These are phyloP conservation scores for Neopestalotiopsis rosae DNA, from an alignment of 2,329 filamentous ascomycete genomes.

Conservation along the genomic window DNA sequence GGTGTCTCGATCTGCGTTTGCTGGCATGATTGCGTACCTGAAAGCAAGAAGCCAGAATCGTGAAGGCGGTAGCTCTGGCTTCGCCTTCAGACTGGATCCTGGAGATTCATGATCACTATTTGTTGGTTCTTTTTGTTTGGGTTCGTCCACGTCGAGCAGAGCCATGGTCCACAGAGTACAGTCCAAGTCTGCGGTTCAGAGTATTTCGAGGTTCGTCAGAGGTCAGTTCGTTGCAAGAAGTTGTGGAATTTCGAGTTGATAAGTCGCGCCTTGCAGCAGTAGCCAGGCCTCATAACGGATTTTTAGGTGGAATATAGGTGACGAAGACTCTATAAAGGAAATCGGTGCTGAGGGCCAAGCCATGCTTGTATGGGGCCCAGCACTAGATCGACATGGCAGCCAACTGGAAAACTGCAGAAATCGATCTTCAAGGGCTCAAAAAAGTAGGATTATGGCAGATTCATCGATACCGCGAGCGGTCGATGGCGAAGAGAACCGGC, in stretches of 20 bases:
- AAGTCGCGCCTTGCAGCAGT: too few relatives aligned
- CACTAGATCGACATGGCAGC: background rate
- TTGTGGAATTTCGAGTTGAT: background rate
- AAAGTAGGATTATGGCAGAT: too few relatives aligned
- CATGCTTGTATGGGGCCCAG: background rate
- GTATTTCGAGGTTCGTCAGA: background rate
- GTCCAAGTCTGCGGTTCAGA: background rate
- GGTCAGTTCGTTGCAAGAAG: background rate
- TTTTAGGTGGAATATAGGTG: background rate
- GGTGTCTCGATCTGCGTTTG: constrained; percentile 17
- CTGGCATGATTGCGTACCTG: constrained; percentile 7
- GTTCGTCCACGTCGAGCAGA: background rate
- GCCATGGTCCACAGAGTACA: background rate
- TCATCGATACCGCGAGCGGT: too few relatives aligned
- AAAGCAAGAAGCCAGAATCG: constrained; percentile 15
- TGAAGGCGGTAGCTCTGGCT: constrained; percentile 1
- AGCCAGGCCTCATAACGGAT: too few relatives aligned
- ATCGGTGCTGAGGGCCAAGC: background rate
- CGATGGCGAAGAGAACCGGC: too few relatives aligned
- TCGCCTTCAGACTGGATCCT: background rate
- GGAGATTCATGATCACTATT: background rate
- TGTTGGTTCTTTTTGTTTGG: background rate
- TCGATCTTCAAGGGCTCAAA: background rate
- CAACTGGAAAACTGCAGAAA: background rate
- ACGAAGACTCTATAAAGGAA: background rate